Percentiles rank a stretch among this genome's conserved stretches.
Evolutionary conservation across 2,329 filamentous ascomycete species (phyloP).

Genomic region (Colletotrichum cordylinicola): DNA sequence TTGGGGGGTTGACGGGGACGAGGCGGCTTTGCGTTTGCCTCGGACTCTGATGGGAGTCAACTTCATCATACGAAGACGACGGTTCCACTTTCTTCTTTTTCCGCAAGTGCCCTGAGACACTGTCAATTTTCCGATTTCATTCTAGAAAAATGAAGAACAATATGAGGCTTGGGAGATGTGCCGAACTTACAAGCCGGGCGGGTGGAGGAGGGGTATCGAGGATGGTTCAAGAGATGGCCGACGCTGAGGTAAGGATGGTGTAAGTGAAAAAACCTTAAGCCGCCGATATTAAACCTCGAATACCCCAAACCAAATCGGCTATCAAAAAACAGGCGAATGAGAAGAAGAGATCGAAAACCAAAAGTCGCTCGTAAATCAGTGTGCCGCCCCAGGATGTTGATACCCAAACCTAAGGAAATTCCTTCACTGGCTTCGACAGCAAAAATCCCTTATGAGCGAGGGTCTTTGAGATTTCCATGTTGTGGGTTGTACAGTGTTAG

Average conservation of each 20-base stretch:
- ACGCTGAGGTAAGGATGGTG: constrained; percentile 7
- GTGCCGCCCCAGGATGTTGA: neutral
- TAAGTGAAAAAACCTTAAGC: constrained; percentile 16
- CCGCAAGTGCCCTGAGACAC: neutral
- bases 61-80: constrained; percentile 39
- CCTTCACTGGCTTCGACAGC: neutral
- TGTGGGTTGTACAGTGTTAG: neutral
- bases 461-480: neutral
- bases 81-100: neutral
- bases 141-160: neutral
- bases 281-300: neutral
- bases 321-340: neutral
- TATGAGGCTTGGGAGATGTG: neutral
- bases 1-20: neutral
- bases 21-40: constrained; percentile 45
- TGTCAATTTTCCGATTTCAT: neutral
- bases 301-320: neutral
- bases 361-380: neutral
- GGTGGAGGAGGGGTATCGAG: neutral
- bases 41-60: constrained; percentile 55
- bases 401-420: neutral
- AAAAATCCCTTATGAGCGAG: neutral
- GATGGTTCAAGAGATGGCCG: neutral
- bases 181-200: neutral
- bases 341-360: neutral